These are phyloP conservation scores for Phytopythium kandeliae DNA, from an alignment of 352 stramenopile species.

Conservation along the genomic window DNA sequence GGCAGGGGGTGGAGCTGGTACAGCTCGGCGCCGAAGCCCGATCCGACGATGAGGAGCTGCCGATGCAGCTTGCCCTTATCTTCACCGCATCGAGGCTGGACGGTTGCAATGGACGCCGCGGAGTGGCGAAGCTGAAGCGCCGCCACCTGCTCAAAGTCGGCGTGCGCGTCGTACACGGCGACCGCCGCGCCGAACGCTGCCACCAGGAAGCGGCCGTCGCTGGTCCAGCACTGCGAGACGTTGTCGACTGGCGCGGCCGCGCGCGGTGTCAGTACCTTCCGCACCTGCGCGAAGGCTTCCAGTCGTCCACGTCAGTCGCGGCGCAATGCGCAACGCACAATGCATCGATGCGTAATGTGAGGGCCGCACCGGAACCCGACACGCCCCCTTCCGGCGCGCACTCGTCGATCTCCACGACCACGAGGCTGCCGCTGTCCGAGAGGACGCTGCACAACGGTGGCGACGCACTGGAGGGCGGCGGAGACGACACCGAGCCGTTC, in stretches of 20 bases:
- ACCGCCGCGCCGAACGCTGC: constrained; percentile 26
- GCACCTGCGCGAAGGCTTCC: constrained; percentile 13
- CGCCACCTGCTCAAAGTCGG: constrained; percentile 10
- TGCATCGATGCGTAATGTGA: too few relatives aligned
- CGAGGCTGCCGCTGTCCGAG: constrained; percentile 41
- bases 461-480: neutral
- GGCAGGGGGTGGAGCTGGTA: constrained; percentile 17
- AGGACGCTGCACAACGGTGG: constrained; percentile 35
- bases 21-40: constrained; percentile 24
- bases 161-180: constrained; percentile 20
- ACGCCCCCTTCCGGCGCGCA: too few relatives aligned
- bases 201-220: constrained; percentile 19
- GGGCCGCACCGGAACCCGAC: neutral
- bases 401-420: constrained; percentile 25
- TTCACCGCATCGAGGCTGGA: neutral
- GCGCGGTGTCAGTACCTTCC: constrained; percentile 26
- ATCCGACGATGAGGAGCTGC: constrained; percentile 19
- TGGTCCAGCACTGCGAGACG: constrained; percentile 55
- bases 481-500: constrained; percentile 41
- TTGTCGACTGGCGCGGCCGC: constrained; percentile 8
- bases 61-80: constrained; percentile 1
- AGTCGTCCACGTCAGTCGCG: neutral
- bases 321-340: too few relatives aligned
- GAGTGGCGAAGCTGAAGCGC: constrained; percentile 22
- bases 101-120: constrained; percentile 31